Base-by-base conservation (phyloP, 108 stramenopile species). In the Skeletonema menzelii region DNA sequence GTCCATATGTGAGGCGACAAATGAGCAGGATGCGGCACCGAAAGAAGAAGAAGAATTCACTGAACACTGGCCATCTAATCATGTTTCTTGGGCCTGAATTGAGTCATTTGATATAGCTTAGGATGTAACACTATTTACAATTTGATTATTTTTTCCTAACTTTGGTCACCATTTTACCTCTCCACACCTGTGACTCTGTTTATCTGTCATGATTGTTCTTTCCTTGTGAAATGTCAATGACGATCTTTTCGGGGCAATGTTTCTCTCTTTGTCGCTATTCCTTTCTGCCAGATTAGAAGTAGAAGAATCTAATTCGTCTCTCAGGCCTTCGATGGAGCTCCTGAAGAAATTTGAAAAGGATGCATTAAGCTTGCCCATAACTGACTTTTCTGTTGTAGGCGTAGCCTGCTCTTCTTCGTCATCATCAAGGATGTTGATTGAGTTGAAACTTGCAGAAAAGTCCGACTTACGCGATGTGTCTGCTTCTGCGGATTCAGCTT, bases 51-150 rank as follows among this genome's bases (percentile, higher is more conserved):
- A 57, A 13, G 11, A 72, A 56, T 19, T 44, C 76, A 2, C 31
- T 67, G 1, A 79, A 79, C 34, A 47, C 56, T 58, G 71, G 71
- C 6, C 78, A 79, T 69, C 31, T 79, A 7, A 53, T 15, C n/a
- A 58, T 79, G 12, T 79, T 79, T 27, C 59, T 79, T 15, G 78
- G 78, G 13, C 64, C 59, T 24, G 78, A 72, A 19, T 56, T 79
- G 24, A 72, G 70, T 26, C 70, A 72, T 30, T 19, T 66, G 4
- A 46, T 76, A 13, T 69, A 69, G 40, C 3, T 42, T 32, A 32
- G 7, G 12, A 38, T 38, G 11, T 38, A 38, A 38, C 13, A 38
- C 37, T 38, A 38, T 0, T 38, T 12, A 38, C 31, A 32, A 32
- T 32, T 32, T 37, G 7, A 37, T 37, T 37, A 37, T 8, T 8